phyloP scores from a whole-genome alignment of 768 basidiomycete species.

The Boletus subparvulus region DNA sequence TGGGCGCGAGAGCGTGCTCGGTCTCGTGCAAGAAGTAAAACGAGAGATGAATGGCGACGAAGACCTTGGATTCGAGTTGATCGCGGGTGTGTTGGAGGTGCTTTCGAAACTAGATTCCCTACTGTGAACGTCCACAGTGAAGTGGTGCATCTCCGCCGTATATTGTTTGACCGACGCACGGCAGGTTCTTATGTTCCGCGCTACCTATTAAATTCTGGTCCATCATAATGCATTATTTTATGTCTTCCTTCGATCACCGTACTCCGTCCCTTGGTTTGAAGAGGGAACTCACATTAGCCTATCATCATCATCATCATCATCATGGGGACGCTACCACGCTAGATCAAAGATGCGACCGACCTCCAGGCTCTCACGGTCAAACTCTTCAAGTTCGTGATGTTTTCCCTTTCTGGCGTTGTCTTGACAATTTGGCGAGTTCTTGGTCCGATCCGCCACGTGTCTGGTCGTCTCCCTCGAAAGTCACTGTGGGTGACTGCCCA shows the following conservation, averaged over 20 bases:
- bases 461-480: too few species aligned
- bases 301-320: too few species aligned
- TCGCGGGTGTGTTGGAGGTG: conserved; percentile 92
- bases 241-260: neutral
- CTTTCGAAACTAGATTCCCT: conserved; percentile 86
- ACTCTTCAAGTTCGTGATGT: too few species aligned
- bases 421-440: neutral
- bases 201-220: conserved; percentile 8
- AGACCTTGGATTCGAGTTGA: conserved; percentile 85
- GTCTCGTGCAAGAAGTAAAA: conserved; percentile 69
- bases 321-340: too few species aligned
- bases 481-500: too few species aligned
- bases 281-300: too few species aligned
- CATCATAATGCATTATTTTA: conserved; percentile 11
- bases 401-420: too few species aligned
- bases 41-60: conserved; percentile 71
- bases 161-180: neutral
- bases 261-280: too few species aligned
- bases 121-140: conserved; percentile 19
- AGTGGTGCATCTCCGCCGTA: neutral
- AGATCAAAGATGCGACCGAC: too few species aligned
- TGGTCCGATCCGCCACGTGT: neutral
- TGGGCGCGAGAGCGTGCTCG: conserved; percentile 69
- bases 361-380: too few species aligned
- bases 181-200: neutral